Conservation (phyloP, 495 filamentous ascomycete species). For the Oleoguttula mirabilis region DNA sequence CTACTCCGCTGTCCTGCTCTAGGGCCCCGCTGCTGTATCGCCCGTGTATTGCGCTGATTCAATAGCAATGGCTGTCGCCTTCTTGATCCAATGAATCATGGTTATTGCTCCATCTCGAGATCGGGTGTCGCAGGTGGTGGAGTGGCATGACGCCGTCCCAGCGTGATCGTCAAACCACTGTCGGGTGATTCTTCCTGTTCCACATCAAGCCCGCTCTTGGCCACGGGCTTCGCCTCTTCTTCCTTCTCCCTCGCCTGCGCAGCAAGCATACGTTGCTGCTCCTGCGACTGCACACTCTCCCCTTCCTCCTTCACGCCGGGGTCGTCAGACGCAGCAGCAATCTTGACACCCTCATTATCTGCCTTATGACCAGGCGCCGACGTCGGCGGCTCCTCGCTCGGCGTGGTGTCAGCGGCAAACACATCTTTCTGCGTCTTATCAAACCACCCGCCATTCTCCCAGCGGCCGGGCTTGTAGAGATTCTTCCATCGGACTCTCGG, state of each 20-base stretch:
- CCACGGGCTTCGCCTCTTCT: no score
- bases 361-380: slow-evolving; percentile 2
- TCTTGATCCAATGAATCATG: no score
- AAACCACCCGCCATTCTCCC: slow-evolving; percentile 35
- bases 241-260: background rate
- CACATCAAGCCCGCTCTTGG: no score
- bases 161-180: no score
- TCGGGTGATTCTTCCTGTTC: no score
- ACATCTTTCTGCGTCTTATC: slow-evolving; percentile 18
- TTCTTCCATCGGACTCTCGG: slow-evolving; percentile 16
- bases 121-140: no score
- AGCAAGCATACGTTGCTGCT: background rate
- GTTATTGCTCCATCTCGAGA: no score
- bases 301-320: background rate
- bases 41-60: no score
- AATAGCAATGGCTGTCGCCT: no score
- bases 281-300: background rate
- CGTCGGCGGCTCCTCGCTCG: slow-evolving; percentile 13
- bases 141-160: no score
- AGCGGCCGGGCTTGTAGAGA: slow-evolving; percentile 27
- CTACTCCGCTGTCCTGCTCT: no score
- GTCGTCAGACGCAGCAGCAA: slow-evolving; percentile 3
- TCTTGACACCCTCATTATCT: slow-evolving; percentile 8
- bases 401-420: slow-evolving; percentile 19
- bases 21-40: no score